A percentile compares a stretch with the other conserved stretches of the same genome.
phyloP scores from a whole-genome alignment of 1,284 basidiomycete species.

The Sphagnurus paluster region DNA sequence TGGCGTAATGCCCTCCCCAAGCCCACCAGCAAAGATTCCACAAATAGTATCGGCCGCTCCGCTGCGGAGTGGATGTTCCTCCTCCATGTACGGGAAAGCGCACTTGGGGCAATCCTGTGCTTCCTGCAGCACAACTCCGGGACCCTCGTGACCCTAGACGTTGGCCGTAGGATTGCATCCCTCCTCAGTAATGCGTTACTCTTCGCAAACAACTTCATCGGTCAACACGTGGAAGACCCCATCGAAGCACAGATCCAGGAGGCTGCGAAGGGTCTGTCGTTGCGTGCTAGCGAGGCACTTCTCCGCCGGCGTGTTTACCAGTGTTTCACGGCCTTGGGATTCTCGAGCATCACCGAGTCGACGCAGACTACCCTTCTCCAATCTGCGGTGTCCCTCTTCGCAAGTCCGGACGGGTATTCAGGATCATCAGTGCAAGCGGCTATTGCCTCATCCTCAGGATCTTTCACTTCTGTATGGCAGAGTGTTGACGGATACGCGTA shows the following conservation, averaged over 20 bases:
- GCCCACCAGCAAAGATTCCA: conserved; percentile 84
- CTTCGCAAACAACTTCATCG: conserved; percentile 77
- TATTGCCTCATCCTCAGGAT: conserved; percentile 85
- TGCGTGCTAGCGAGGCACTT: conserved; percentile 82
- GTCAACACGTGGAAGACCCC: conserved; percentile 51
- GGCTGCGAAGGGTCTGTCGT: conserved; percentile 52
- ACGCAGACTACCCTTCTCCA: conserved; percentile 84
- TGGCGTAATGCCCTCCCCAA: conserved; percentile 98
- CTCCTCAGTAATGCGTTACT: conserved; percentile 89
- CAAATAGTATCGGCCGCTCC: conserved; percentile 60
- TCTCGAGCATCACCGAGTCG: conserved; percentile 77
- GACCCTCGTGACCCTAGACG: conserved; percentile 85
- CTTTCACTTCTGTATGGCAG: conserved; percentile 87
- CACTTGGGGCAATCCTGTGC: conserved; percentile 84
- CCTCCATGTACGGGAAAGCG: conserved; percentile 88
- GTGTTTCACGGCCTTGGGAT: conserved; percentile 84
- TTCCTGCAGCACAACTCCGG: conserved; percentile 84
- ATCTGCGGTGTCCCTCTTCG: conserved; percentile 82
- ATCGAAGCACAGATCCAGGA: conserved; percentile 36
- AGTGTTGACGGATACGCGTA: conserved; percentile 89
- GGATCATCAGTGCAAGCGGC: conserved; percentile 91
- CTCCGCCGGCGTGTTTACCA: conserved; percentile 86
- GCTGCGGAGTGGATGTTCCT: conserved; percentile 90
- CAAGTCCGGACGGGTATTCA: conserved; percentile 77
- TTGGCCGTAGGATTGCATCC: conserved; percentile 84